phyloP scores from a whole-genome alignment of 31 red algal species.

The Porphyra umbilicalis region DNA sequence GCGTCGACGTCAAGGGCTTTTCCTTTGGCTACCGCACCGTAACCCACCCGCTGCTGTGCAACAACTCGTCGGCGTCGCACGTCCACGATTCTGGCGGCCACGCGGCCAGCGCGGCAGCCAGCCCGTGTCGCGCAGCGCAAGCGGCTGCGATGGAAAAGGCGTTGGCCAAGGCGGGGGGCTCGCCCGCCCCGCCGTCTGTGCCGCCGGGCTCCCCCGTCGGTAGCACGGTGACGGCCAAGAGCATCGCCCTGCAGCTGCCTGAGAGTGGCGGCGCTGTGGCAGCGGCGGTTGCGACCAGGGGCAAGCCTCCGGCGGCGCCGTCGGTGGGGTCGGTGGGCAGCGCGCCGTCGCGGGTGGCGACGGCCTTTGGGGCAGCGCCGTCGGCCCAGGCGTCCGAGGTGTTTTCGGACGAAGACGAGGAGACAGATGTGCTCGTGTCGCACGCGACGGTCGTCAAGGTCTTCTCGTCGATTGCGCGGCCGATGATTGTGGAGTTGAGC shows the following conservation, averaged over 20 bases:
- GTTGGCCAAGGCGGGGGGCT: neutral
- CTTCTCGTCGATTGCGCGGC: conserved; percentile 78
- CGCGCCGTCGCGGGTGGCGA: neutral
- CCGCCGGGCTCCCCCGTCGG: neutral
- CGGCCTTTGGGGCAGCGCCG: neutral
- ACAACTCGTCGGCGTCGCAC: neutral
- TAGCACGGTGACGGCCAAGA: neutral
- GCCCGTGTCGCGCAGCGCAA: neutral
- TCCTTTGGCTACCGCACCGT: conserved; percentile 66
- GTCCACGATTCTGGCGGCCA: neutral
- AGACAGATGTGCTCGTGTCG: conserved; percentile 36
- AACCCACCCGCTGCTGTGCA: conserved; percentile 46
- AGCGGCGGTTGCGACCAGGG: neutral
- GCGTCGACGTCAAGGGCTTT: conserved; percentile 47
- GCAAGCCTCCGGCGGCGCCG: neutral
- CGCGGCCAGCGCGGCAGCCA: neutral
- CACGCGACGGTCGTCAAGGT: conserved; percentile 68
- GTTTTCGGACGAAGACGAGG: conserved; percentile 31
- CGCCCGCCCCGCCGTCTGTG: neutral
- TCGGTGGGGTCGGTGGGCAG: neutral
- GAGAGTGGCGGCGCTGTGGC: neutral
- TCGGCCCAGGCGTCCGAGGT: neutral
- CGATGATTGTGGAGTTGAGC: conserved; percentile 63
- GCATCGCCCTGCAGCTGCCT: neutral
- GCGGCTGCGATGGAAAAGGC: neutral